Evolutionary conservation across 768 basidiomycete species (phyloP), one percentile per base, ranked within the genome.

Genomic region (Tremella yokohamensis): DNA sequence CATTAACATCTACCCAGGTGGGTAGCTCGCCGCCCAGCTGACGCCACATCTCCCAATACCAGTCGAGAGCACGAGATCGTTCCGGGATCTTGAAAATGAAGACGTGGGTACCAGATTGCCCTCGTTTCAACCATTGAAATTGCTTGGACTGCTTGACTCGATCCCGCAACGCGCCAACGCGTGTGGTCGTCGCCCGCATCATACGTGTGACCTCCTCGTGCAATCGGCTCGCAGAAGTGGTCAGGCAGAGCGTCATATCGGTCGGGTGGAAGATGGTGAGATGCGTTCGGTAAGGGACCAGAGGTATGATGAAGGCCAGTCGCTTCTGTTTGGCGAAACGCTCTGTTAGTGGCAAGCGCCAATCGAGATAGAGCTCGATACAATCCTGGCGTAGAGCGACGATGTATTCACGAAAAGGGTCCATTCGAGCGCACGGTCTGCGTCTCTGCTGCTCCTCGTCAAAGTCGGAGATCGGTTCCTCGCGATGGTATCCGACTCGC

Each of bases 21-120:
- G 93, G 90, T 8, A 96, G 76, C 57, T 81, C 72, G 2, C 89
- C 88, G 1, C 87, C 90, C 26, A 90, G 80, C 52, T 83, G 81
- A 49, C 82, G 82, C 91, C 89, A 91, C 47, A 96, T 78, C 52
- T 84, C 82, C 92, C 91, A 96, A 45, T 84, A 80, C 93, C 93
- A 97, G 74, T 96, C 91, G 39, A 83, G 81, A 1, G 88, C 86
- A 52, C 90, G 80, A 4, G 87, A 85, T 25, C 88, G 83, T 61
- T 84, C 85, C 72, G 87, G 89, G 16, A 80, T 66, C 68, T 94
- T 93, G 76, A 93, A 88, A 25, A 94, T 81, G 73, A 92, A 94
- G 24, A 94, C 83, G 62, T 90, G 87, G 0, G 86, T 89, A 3
- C 91, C 90, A 59, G 54, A 83, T 51, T 81, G 82, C 0, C 77